These are phyloP conservation scores for Mucor saturninus DNA, from an alignment of 371 early-diverging fungal species.

Conservation along the genomic window DNA sequence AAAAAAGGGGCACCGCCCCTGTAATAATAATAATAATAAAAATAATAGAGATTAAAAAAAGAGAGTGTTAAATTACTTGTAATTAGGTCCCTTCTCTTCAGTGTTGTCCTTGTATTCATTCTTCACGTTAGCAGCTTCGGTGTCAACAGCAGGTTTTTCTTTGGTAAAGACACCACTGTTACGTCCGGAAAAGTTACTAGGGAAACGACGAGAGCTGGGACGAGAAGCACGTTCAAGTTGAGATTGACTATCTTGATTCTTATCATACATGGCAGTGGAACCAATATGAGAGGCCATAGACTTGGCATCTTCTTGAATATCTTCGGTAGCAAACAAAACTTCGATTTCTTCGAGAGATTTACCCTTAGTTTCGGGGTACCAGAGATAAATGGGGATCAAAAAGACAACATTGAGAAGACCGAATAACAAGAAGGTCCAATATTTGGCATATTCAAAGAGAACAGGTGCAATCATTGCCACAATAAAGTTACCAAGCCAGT, in stretches of 20 bases:
- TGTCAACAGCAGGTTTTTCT: conserved; percentile 36
- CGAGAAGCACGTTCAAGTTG: conserved; percentile 44
- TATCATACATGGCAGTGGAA: conserved; percentile 39
- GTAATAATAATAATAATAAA: conserved; percentile 3
- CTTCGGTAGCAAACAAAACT: conserved; percentile 49
- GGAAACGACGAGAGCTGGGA: conserved; percentile 48
- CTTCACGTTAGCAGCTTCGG: conserved; percentile 45
- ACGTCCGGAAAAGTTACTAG: conserved; percentile 44
- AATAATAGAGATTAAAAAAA: too few species aligned
- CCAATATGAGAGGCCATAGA: conserved; percentile 45
- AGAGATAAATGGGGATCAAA: conserved; percentile 51
- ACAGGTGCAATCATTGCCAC: conserved; percentile 50
- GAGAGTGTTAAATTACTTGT: conserved; percentile 28
- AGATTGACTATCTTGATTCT: conserved; percentile 41
- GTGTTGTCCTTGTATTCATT: conserved; percentile 29
- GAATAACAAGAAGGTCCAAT: conserved; percentile 62
- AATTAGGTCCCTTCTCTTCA: conserved; percentile 42
- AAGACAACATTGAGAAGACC: conserved; percentile 49
- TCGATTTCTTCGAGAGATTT: conserved; percentile 65
- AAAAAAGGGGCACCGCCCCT: conserved; percentile 8
- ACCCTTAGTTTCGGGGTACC: conserved; percentile 62
- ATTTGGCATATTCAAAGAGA: conserved; percentile 59
- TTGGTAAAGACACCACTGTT: conserved; percentile 12
- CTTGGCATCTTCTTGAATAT: conserved; percentile 42
- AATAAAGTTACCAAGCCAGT: conserved; percentile 64